Percentiles rank a stretch among this genome's conserved stretches.
phyloP scores from a whole-genome alignment of 1,284 basidiomycete species.

The Porogramme epimiltina region DNA sequence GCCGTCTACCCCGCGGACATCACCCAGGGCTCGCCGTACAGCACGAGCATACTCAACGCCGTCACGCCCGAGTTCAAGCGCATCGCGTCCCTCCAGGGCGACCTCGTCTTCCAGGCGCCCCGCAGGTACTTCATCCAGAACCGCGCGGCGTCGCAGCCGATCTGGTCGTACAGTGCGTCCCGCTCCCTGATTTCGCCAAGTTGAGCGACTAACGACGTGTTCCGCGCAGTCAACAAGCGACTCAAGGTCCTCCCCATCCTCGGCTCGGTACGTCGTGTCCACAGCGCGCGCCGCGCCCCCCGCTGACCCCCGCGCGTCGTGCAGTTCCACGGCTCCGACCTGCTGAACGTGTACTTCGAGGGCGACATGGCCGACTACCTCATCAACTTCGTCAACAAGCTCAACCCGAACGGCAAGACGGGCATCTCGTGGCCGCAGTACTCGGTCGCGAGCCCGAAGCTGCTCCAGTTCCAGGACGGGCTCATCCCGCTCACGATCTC shows the following conservation, averaged over 20 bases:
- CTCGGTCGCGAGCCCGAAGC: slow-evolving; percentile 8
- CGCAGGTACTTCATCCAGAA: slow-evolving; percentile 49
- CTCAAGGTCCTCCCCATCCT: neutral
- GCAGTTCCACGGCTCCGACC: slow-evolving; percentile 22
- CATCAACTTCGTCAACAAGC: slow-evolving; percentile 26
- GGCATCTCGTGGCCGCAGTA: slow-evolving; percentile 21
- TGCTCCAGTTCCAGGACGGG: slow-evolving; percentile 26
- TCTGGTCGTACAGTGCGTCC: slow-evolving; percentile 33
- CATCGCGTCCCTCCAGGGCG: slow-evolving; percentile 52
- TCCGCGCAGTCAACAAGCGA: neutral
- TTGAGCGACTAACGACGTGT: neutral
- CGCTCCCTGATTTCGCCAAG: too few species aligned
- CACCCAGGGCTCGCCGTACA: slow-evolving; percentile 53
- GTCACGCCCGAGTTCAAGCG: slow-evolving; percentile 56
- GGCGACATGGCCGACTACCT: slow-evolving; percentile 25
- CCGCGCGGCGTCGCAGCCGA: slow-evolving; percentile 25
- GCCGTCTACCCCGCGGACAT: slow-evolving; percentile 29
- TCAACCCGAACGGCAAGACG: slow-evolving; percentile 25
- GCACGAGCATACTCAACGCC: slow-evolving; percentile 45
- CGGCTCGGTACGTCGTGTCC: slow-evolving; percentile 33
- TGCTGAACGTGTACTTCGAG: slow-evolving; percentile 20
- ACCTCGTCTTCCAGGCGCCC: slow-evolving; percentile 55
- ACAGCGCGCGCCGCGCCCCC: too few species aligned
- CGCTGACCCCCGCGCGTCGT: too few species aligned
- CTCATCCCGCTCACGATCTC: slow-evolving; percentile 25